A percentile compares a stretch with the other conserved stretches of the same genome.
Conservation (phyloP, 345 rosid genomes). For the Salix suchowensis region DNA sequence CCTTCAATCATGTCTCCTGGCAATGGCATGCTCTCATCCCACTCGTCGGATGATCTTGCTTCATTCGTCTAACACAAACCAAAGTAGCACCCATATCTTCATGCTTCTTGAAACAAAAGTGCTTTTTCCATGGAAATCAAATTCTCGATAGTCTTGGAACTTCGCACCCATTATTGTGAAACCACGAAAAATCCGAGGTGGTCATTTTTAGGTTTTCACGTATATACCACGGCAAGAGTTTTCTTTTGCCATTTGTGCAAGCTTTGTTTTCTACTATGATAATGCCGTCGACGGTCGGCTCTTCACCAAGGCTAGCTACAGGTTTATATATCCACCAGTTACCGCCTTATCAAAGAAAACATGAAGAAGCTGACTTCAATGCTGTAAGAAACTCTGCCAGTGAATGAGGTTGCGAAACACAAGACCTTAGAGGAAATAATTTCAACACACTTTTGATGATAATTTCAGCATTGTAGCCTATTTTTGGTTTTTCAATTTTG, state of each 20-base stretch:
- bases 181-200: slow-evolving; percentile 4
- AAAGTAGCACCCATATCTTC: slow-evolving; percentile 20
- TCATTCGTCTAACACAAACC: slow-evolving; percentile 41
- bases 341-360: not conserved
- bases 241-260: slow-evolving; percentile 1
- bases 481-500: too few relatives aligned
- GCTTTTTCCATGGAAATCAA: slow-evolving; percentile 12
- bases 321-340: too few relatives aligned
- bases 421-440: too few relatives aligned
- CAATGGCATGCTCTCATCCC: slow-evolving; percentile 49
- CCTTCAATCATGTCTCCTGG: slow-evolving; percentile 52
- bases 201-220: slow-evolving; percentile 3
- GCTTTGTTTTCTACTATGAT: not conserved
- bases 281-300: not conserved
- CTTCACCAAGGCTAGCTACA: not conserved
- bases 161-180: not conserved
- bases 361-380: not conserved
- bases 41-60: slow-evolving; percentile 41
- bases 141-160: not conserved
- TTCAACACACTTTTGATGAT: too few relatives aligned
- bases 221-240: not conserved
- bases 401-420: not conserved
- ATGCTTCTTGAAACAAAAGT: slow-evolving; percentile 7
- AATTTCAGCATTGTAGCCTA: too few relatives aligned
- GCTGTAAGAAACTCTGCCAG: not conserved